phyloP scores from a whole-genome alignment of 2,329 filamentous ascomycete genomes.

The Westerdykella aurantiaca region DNA sequence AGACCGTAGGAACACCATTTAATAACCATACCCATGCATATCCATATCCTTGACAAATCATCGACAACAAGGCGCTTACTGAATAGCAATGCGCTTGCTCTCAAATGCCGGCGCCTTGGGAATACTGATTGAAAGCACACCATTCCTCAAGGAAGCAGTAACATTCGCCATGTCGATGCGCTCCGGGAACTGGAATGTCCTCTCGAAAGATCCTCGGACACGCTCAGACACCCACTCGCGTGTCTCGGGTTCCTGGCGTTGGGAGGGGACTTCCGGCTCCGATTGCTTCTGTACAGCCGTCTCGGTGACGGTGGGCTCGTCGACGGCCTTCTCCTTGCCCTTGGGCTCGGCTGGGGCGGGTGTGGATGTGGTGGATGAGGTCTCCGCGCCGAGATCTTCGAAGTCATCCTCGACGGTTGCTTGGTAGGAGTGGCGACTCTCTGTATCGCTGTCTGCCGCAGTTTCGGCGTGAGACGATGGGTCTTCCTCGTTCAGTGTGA shows the following conservation, averaged over 20 bases:
- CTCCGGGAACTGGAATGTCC: conserved; percentile 62
- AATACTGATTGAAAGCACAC: conserved; percentile 58
- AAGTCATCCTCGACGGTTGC: conserved; percentile 34
- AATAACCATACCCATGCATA: neutral
- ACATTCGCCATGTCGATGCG: conserved; percentile 59
- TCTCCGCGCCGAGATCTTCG: conserved; percentile 31
- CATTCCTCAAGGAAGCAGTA: conserved; percentile 58
- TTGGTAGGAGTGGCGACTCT: conserved; percentile 31
- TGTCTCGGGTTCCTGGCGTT: conserved; percentile 7
- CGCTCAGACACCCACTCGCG: conserved; percentile 50
- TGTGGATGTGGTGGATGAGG: conserved; percentile 16
- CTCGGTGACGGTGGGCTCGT: conserved; percentile 8
- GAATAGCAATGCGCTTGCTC: conserved; percentile 24
- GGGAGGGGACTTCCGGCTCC: conserved; percentile 13
- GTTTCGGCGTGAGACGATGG: conserved; percentile 1
- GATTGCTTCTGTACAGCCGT: conserved; percentile 15
- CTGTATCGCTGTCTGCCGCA: conserved; percentile 20
- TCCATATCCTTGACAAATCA: neutral
- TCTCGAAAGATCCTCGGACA: conserved; percentile 60
- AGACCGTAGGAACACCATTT: too few species aligned
- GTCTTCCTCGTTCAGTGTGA: conserved; percentile 18
- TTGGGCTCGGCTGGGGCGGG: conserved; percentile 18
- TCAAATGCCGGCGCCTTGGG: conserved; percentile 51
- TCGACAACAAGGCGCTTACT: conserved; percentile 9
- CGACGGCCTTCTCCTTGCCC: conserved; percentile 27